Evolutionary conservation across 495 filamentous ascomycete species (phyloP), one percentile per base, ranked within the genome.

Genomic region (Penicillium atrosanguineum): DNA sequence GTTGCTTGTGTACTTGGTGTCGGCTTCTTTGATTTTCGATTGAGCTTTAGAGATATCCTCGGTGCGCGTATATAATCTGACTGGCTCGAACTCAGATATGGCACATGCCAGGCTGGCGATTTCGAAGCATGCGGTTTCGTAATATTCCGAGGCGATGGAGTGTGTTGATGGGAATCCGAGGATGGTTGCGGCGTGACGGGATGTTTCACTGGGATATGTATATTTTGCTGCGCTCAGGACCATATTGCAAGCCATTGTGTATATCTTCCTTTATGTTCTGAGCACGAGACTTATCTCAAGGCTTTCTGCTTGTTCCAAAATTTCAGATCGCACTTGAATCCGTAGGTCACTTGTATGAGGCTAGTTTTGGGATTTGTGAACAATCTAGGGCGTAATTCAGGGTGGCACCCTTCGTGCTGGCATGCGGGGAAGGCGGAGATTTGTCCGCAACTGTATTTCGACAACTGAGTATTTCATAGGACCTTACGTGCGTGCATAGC

Each of bases 81-180:
- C 37, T 3, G 37, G 37, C 37, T 39, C 37, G 37, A 39, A 39
- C 14, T 18, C 46, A 0, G 64, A 61, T 16, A 64, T 67, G 2
- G 51, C 54, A 12, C 39, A 48, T 4, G 55, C 61, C 19, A 67
- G 26, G n/a, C 20, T 47, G 4, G 54, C 52, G 37, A 67, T 62
- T 15, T 67, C 64, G n/a, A 41, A 44, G 39, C 63, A 62, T 29
- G 59, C 56, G 9, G 18, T 45, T 23, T 52, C 44, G 38, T 62
- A 57, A 25, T 60, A 57, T 14, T 48, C 51, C 7, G 46, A 11
- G 5, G 56, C 47, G 21, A 63, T 55, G 21, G 63, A 56, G 9
- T 34, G 23, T 41, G 39, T 48, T 14, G 63, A 66, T 14, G 63
- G 63, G 19, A 65, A 62, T 21, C 60, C 59, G n/a, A 65, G 54